Conservation (phyloP, 768 basidiomycete species). For the Lactarius indigo region DNA sequence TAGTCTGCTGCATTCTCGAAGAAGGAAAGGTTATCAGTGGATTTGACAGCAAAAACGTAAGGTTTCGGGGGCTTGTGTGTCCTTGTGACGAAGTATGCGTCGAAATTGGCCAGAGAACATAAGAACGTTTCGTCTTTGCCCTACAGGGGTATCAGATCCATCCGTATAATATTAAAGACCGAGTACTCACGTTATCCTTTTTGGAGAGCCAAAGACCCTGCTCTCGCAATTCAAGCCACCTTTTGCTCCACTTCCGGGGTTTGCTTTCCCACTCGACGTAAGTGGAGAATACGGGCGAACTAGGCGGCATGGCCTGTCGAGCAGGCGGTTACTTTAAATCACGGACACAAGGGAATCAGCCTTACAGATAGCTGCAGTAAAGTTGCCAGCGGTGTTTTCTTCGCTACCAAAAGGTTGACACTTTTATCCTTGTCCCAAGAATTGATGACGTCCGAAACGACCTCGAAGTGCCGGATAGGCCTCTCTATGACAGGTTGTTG, state of each 20-base stretch:
- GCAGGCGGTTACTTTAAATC: constrained; percentile 23
- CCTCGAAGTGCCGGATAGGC: constrained; percentile 83
- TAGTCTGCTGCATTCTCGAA: constrained; percentile 91
- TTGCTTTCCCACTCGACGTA: constrained; percentile 90
- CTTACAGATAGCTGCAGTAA: constrained; percentile 58
- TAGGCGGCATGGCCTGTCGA: constrained; percentile 48
- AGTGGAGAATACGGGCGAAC: constrained; percentile 44
- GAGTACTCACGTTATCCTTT: constrained; percentile 68
- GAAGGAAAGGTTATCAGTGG: constrained; percentile 77
- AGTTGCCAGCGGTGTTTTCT: constrained; percentile 61
- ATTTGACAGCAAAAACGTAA: constrained; percentile 84
- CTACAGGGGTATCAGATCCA: constrained; percentile 39
- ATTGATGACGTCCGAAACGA: constrained; percentile 70
- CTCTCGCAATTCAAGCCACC: constrained; percentile 84
- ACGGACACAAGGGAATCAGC: constrained; percentile 23
- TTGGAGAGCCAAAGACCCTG: constrained; percentile 86
- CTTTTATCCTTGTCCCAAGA: constrained; percentile 87
- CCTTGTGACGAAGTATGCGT: constrained; percentile 78
- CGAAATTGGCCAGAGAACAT: constrained; percentile 86
- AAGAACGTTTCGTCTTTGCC: constrained; percentile 80
- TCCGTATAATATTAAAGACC: not conserved
- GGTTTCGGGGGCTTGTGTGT: constrained; percentile 78
- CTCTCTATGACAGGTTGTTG: constrained; percentile 55
- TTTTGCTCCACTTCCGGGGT: constrained; percentile 93
- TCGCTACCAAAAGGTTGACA: constrained; percentile 78